Evolutionary conservation across 1,284 basidiomycete genomes (phyloP), one percentile per base, ranked within the genome.

Genomic region (Pascua sp.): DNA sequence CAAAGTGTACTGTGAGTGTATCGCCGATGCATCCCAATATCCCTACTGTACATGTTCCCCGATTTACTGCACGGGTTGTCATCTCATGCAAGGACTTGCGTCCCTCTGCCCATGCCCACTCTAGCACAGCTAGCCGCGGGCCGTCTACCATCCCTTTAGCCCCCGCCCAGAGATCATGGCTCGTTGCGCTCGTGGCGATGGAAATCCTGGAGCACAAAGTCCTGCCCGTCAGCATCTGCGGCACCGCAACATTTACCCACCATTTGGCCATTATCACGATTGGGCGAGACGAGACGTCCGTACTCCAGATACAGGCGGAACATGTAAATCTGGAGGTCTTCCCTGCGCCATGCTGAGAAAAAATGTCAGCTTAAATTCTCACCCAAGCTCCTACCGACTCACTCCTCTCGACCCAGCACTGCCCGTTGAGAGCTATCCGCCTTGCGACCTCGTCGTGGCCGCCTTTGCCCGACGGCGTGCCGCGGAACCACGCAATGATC

Each of bases 301-400:
- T 83, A 85, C 67, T 85, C 83, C 52, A 83, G 77, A 59, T 79
- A 80, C 55, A 81, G 62, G 40, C 79, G 67, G 73, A 76, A 78
- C 71, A 78, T 76, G 71, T 77, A 78, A 15, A 67, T 62, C 60
- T 78, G 70, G 47, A 76, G 66, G 56, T 77, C 77, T 55, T 77
- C 77, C 60, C 68, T 63, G 52, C 75, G 57, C 71, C 69, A 74
- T 12, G 75, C 70, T 75, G 54, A 11, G 13, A 32, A 7, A 32
- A 3, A 32, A 32, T 5, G 53, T 55, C 42, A 63, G 51, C 16
- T 17, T 18, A 36, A 10, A 42, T 8, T 5, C 12, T 7, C 24
- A 32, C 42, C 43, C 42, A 15, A 15, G 40, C 1, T 16, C 5
- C 24, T 32, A 7, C 24, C 12, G 13, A 67, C 73, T 63, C 57